A percentile compares a stretch with the other conserved stretches of the same genome.
Evolutionary conservation across 164 flowering plant genomes (phyloP).

Genomic region (Liquidambar formosana): DNA sequence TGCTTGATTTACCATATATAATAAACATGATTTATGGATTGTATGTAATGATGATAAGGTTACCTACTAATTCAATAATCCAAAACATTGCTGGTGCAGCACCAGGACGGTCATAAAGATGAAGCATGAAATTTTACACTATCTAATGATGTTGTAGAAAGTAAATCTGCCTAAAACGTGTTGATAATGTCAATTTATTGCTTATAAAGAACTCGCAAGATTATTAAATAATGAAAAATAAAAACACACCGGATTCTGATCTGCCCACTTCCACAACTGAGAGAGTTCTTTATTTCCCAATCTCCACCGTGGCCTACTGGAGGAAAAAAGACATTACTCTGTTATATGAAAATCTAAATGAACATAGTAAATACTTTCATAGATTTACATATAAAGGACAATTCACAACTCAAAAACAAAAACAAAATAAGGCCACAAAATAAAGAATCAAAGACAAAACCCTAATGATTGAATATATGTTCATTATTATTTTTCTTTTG

Average conservation of each 20-base stretch:
- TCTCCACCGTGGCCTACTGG: slow-evolving; percentile 87
- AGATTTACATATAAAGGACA: neutral
- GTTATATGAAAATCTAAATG: slow-evolving; percentile 6
- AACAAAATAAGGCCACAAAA: neutral
- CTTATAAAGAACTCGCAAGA: neutral
- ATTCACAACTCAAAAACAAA: neutral
- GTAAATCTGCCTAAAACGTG: too few relatives aligned
- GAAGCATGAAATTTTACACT: too few relatives aligned
- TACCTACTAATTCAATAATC: too few relatives aligned
- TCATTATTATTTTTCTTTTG: neutral
- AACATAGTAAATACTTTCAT: neutral
- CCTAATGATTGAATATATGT: neutral
- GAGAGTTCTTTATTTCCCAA: slow-evolving; percentile 94
- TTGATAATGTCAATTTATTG: neutral
- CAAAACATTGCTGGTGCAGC: too few relatives aligned
- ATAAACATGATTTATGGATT: too few relatives aligned
- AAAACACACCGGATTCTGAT: slow-evolving; percentile 80
- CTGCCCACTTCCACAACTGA: slow-evolving; percentile 98
- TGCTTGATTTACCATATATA: too few relatives aligned
- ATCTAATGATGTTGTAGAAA: too few relatives aligned
- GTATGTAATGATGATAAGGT: too few relatives aligned
- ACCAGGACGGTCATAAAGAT: too few relatives aligned
- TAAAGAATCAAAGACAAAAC: neutral
- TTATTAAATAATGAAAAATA: too few relatives aligned
- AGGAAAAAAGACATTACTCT: slow-evolving; percentile 6